Base-by-base conservation (phyloP, 225 moss, liverwort and hornwort species). In the Asterella californica region DNA sequence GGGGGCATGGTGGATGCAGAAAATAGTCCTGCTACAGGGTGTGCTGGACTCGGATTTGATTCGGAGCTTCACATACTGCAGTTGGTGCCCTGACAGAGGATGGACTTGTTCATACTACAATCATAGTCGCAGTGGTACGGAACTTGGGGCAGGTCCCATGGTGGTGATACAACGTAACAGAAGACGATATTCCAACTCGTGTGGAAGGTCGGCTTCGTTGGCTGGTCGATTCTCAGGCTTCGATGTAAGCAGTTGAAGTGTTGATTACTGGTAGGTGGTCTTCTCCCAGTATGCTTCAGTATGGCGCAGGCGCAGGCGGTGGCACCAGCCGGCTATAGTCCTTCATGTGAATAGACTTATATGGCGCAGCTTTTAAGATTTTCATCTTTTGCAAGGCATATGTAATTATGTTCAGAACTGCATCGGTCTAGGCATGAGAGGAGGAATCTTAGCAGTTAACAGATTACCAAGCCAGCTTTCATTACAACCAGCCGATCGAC, bases 1-100 rank as follows among this genome's bases (percentile, higher is more conserved):
- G 97, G 97, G 77, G 97, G 97, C 2, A 95, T 99, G 95, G 93
- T 99, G 21, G 97, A 95, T 63, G 90, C 88, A 32, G 92, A 92
- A 72, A 45, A 89, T 9, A 29, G 81, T 36, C 91, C 91, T 19
- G 85, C 78, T 65, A 78, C 79, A 10, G 83, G 84, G 10, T 46
- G 84, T 10, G 46, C 85, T 2, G 93, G 91, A 64, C 83, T 93
- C 55, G 94, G 91, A 22, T 99, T 99, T 73, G 93, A 99, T 79
- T 85, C 91, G 50, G 90, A 92, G 86, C 85, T 93, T 80, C 80
- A 93, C 83, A 85, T 92, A 79, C 85, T 99, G 73, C 97, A 99
- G 75, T 81, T 99, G 50, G 90, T 86, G n/a, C 93, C 97, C 9
- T 99, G 90, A 93, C 50, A 14, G 53, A 34, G 10, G 33, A 61